Conservation (phyloP, 148 eudicot genomes). For the Gaultheria prostrata region DNA sequence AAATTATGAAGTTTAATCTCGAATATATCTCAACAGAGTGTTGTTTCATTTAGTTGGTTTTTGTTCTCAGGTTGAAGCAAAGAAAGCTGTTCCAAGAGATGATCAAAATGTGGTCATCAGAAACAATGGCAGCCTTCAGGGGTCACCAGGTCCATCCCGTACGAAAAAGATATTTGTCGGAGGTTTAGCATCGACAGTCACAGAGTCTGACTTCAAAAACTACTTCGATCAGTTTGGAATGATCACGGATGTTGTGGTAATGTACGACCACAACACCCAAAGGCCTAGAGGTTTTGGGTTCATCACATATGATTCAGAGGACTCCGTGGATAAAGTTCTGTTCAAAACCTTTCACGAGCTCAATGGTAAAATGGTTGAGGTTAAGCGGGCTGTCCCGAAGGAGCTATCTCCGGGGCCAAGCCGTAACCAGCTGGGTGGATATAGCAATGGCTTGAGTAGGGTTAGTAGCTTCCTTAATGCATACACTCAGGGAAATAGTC, state of each 20-base stretch:
- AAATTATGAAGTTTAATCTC: background rate
- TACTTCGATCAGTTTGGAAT: conserved; percentile 88
- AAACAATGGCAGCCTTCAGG: conserved; percentile 58
- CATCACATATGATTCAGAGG: conserved; percentile 91
- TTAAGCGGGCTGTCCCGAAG: conserved; percentile 93
- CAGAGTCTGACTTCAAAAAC: conserved; percentile 82
- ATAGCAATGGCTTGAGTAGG: conserved; percentile 54
- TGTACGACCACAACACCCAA: conserved; percentile 98
- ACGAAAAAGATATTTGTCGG: conserved; percentile 96
- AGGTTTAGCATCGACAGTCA: conserved; percentile 89
- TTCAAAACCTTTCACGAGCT: conserved; percentile 84
- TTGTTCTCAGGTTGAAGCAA: conserved; percentile 81
- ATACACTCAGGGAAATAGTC: conserved; percentile 53
- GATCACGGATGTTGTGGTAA: conserved; percentile 93
- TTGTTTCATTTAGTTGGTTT: background rate
- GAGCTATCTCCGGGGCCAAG: conserved; percentile 80
- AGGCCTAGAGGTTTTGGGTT: conserved; percentile 98
- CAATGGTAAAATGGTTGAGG: conserved; percentile 96
- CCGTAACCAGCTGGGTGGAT: conserved; percentile 52
- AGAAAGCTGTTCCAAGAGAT: conserved; percentile 97
- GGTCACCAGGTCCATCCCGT: conserved; percentile 76
- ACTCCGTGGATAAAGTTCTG: conserved; percentile 80
- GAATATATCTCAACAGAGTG: background rate
- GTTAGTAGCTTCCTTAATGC: conserved; percentile 64
- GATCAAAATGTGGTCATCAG: conserved; percentile 60